Evolutionary conservation across 2,329 filamentous ascomycete species (phyloP), one percentile per base, ranked within the genome.

Genomic region (Colletotrichum neosansevieriae): DNA sequence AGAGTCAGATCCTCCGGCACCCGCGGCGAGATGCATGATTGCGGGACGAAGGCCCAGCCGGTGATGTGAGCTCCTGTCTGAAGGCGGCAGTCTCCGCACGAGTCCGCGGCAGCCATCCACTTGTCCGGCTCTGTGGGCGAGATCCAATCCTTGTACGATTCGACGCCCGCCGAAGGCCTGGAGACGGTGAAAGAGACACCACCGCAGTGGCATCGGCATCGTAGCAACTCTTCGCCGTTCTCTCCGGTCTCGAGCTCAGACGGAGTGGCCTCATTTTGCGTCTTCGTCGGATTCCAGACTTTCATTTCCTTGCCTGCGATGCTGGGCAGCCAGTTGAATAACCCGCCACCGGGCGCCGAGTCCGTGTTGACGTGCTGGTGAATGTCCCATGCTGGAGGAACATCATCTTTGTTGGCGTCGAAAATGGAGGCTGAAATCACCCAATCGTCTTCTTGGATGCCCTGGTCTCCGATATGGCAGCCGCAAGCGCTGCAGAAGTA

Each of bases 401-500:
- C 74, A 44, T 80, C 77, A 19, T 80, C 75, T 7, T 73, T 67
- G 19, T 60, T 54, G 11, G 63, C 66, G 21, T 73, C 68, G 40
- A 85, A 83, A 13, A 84, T 78, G 54, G 80, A 81, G 0, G 77
- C 76, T 1, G 81, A 76, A 4, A 81, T 70, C 3, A 76, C 75
- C 82, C 82, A 85, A 11, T 75, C 71, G 19, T 73, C 73, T 3
- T 75, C 73, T 17, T 74, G 71, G 2, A 78, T 58, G 21, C 75
- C 77, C 17, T 76, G 72, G 57, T 80, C 78, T 3, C 79, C 79
- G n/a, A 84, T 75, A 64, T 84, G 83, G 59, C 81, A 81, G 56
- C 83, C 82, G 63, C 83, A 85, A 0, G 79, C 81, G 12, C 75
- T 78, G 74, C 83, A 85, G 67, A 84, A 85, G 68, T 80, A 76